Evolutionary conservation across 768 basidiomycete species (phyloP), one percentile per base, ranked within the genome.

Genomic region (Chalciporus piperatus): DNA sequence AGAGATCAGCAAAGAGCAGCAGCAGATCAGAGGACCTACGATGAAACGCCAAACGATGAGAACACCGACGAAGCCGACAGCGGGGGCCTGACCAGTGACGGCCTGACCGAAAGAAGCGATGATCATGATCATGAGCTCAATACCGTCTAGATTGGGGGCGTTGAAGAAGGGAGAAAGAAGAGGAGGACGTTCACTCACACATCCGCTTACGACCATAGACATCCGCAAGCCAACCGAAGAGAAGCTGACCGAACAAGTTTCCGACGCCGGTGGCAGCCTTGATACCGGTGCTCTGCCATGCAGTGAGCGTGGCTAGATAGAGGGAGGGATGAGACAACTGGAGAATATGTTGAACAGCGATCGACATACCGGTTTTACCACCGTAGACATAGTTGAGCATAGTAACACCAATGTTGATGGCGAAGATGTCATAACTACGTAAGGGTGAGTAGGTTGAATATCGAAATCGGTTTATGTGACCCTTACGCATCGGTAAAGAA

Each of bases 401-500:
- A 0, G 76, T 75, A 0, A 87, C 82, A 0, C 82, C 91, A 41
- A 95, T 89, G 68, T 85, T 91, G 72, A 95, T 95, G 7, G 90
- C 88, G 62, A 94, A 97, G 53, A 95, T 85, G 55, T 92, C 91
- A 61, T 90, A 90, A 25, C 67, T 69, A 7, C 16, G 6, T 33
- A 23, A 41, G 14, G 17, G 27, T 22, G 45, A 27, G 13, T 10
- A 13, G 0, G 3, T 14, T 6, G 4, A 11, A 5, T 9, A 35
- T 27, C 0, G 17, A 35, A 16, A 20, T 23, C 14, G 4, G 11
- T n/a, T n/a, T 42, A 49, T 20, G n/a, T 14, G 46, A n/a, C n/a
- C n/a, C 79, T 59, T 58, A 84, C 80, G 85, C 83, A 72, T 90
- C 92, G 44, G 92, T 92, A 76, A 93, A 95, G 78, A 95, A 94